Percentiles rank a stretch among this genome's conserved stretches.
phyloP scores from a whole-genome alignment of 164 flowering plant species.

The grape (Vitis vinifera) region ASM3070453v1 NC_081811.1:26791001-26791500 shows the following conservation, averaged over 20 bases:
- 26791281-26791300: conserved; percentile 47
- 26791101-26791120: too few species aligned
- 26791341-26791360: conserved; percentile 40
- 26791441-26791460: neutral
- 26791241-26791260: neutral
- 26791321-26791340: conserved; percentile 55
- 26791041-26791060: too few species aligned
- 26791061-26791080: too few species aligned
- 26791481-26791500: too few species aligned
- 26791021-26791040: too few species aligned
- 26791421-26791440: conserved; percentile 41
- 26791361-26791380: conserved; percentile 73
- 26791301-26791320: conserved; percentile 57
- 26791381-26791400: conserved; percentile 87
- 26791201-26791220: neutral
- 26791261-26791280: conserved; percentile 37
- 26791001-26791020: too few species aligned
- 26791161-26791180: too few species aligned
- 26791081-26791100: too few species aligned
- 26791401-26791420: conserved; percentile 90
- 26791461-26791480: conserved; percentile 1
- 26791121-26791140: too few species aligned
- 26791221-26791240: neutral
- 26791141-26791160: too few species aligned
- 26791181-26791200: too few species aligned